Evolutionary conservation across 75 land plant genomes (phyloP), one percentile per base, ranked within the genome.

Genomic region (Cupressus sempervirens): DNA sequence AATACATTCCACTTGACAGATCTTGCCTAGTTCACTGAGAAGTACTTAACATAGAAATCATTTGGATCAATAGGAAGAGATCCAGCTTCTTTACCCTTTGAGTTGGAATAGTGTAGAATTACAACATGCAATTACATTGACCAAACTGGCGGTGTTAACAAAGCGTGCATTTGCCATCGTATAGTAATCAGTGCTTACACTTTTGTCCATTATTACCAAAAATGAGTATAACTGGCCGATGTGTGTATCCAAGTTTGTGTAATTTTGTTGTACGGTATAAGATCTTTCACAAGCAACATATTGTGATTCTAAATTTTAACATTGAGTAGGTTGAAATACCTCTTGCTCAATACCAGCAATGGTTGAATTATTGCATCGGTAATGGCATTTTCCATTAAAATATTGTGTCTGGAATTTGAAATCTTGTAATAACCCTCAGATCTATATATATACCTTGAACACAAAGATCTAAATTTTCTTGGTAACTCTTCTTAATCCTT

Each of bases 181-280:
- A 88, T 94, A 93, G 86, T 95, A 97, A 84, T 97, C 97, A 43
- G 88, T 84, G 84, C 94, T 93, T 30, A 91, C 94, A 84, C 93
- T 95, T 85, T 93, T 95, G 89, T 97, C 97, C 92, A 91, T 92
- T 13, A 97, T 95, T 0, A 97, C 92, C 85, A 97, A 81, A 84
- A 97, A 97, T 3, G 99, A 94, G 88, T 93, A 94, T 53, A 92
- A 91, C 85, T 97, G 97, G 15, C 99, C 96, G 40, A 94, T 92
- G 90, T 95, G 97, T 26, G 95, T 93, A 75, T 97, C 97, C 40
- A 97, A 88, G 86, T 88, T 93, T 3, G 96, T 88, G 76, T 92
- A 94, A 48, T 92, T 94, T 43, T 92, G 95, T 83, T 97, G 97
- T 35, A 90, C 86, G 11, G 95, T 93, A 83, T 97, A 97, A 65